Percentiles rank a stretch among this genome's conserved stretches.
phyloP scores from a whole-genome alignment of 345 rosid species.

The Euphorbia pulcherrima region DNA sequence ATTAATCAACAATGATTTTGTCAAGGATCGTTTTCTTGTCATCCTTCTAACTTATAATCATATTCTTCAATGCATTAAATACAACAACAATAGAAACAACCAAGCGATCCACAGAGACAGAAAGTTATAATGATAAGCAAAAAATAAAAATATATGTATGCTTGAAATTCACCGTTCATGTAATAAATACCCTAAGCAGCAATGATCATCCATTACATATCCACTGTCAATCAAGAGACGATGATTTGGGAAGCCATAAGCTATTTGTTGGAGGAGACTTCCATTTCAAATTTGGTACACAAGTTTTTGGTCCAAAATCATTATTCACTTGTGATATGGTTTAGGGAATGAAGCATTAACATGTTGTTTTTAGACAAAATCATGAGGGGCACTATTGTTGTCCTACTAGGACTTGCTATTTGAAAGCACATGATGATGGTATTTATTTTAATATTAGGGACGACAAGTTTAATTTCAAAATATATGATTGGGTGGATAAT shows the following conservation, averaged over 20 bases:
- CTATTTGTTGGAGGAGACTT: background rate
- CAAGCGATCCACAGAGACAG: background rate
- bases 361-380: background rate
- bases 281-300: background rate
- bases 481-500: constrained; percentile 12
- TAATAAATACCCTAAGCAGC: constrained; percentile 5
- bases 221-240: constrained; percentile 9
- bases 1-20: too few species aligned
- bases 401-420: background rate
- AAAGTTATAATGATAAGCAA: background rate
- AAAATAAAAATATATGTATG: background rate
- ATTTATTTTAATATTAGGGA: background rate
- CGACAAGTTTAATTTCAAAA: background rate
- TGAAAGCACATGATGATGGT: background rate
- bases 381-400: background rate
- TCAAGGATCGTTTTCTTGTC: too few species aligned
- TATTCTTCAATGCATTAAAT: too few species aligned
- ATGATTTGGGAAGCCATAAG: constrained; percentile 11
- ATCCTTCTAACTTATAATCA: too few species aligned
- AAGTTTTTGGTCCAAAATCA: background rate
- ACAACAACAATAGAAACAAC: too few species aligned
- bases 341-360: background rate
- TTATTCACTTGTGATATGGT: background rate
- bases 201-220: constrained; percentile 1
- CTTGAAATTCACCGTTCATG: background rate